phyloP scores from a whole-genome alignment of 805 yeast genomes.

The Metschnikowia kunwiensis region DNA sequence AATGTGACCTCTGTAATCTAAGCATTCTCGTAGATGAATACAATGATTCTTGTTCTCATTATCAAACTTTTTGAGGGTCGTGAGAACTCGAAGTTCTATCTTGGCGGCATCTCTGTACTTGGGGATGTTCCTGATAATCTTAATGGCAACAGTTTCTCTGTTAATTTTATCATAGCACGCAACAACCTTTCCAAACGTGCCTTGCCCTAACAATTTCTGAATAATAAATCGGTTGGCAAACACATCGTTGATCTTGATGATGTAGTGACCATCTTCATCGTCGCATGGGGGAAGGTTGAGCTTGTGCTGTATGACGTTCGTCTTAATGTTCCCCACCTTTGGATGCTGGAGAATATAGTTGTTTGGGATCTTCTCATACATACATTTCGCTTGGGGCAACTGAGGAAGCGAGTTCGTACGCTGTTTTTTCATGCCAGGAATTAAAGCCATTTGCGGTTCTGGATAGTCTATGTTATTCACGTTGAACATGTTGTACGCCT shows the following conservation, averaged over 20 bases:
- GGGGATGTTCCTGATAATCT: conserved; percentile 86
- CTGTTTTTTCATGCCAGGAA: conserved; percentile 30
- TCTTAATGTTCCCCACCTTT: conserved; percentile 39
- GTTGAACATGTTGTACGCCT: conserved; percentile 43
- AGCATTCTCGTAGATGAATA: conserved; percentile 81
- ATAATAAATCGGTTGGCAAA: conserved; percentile 79
- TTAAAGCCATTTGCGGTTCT: conserved; percentile 2
- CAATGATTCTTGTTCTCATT: conserved; percentile 68
- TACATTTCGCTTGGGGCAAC: conserved; percentile 42
- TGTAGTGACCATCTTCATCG: conserved; percentile 74
- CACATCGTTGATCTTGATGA: conserved; percentile 52
- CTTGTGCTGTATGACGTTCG: conserved; percentile 39
- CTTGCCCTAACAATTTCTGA: conserved; percentile 74
- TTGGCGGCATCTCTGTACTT: conserved; percentile 95
- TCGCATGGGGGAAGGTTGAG: conserved; percentile 42
- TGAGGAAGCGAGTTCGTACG: conserved; percentile 44
- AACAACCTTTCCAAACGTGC: conserved; percentile 89
- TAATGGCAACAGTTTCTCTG: conserved; percentile 74
- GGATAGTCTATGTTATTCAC: conserved; percentile 27
- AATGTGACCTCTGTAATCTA: conserved; percentile 90
- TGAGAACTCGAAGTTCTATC: conserved; percentile 81
- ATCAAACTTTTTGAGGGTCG: conserved; percentile 71
- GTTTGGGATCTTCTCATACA: conserved; percentile 38
- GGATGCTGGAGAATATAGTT: conserved; percentile 35
- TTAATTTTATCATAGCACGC: conserved; percentile 70